These are phyloP conservation scores for Gorgonomyces haynaldii DNA, from an alignment of 192 early-diverging fungal species.

Conservation along the genomic window DNA sequence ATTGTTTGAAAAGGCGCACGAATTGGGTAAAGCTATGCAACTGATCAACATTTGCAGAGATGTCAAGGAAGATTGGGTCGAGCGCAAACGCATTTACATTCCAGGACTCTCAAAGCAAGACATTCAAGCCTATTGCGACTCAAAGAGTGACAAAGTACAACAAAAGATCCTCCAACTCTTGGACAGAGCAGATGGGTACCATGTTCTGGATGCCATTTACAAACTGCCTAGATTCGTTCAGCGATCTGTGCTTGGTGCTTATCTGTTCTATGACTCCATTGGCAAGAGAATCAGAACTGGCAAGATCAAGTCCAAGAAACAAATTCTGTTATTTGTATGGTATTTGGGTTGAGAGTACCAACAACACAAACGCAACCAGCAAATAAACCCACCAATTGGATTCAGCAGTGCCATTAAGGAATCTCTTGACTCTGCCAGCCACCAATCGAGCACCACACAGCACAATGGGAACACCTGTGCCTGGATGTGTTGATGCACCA, in stretches of 20 bases:
- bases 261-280: neutral
- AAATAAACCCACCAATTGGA: too few species aligned
- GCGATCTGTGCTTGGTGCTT: neutral
- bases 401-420: neutral
- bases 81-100: neutral
- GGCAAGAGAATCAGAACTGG: neutral
- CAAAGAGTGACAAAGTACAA: neutral
- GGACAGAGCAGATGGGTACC: neutral
- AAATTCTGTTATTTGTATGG: too few species aligned
- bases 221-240: neutral
- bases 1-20: conserved; percentile 2
- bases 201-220: neutral
- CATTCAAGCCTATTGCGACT: neutral
- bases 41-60: conserved; percentile 41
- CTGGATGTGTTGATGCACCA: conserved; percentile 47
- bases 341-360: too few species aligned
- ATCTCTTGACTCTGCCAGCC: conserved; percentile 22
- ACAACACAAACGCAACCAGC: too few species aligned
- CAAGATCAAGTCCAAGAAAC: too few species aligned
- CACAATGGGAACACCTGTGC: conserved; percentile 50
- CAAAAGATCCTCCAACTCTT: neutral
- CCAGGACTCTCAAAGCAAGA: neutral
- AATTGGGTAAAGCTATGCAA: conserved; percentile 28
- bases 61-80: conserved; percentile 21
- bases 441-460: conserved; percentile 38